Conservation (phyloP, 2,329 filamentous ascomycete species). For the Epichloe bromicola region DNA sequence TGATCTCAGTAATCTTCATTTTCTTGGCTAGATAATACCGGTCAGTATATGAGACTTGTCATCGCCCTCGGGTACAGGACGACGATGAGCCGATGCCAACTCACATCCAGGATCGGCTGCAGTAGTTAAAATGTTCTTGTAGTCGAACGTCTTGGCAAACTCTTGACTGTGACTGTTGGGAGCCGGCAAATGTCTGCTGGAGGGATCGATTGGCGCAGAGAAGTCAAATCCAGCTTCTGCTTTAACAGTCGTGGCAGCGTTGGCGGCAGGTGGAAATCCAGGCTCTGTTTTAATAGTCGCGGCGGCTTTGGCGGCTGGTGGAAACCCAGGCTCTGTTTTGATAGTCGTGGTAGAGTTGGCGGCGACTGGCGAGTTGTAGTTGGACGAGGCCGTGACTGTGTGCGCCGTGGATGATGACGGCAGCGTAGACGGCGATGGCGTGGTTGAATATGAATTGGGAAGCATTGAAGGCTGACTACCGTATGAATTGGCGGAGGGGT, state of each 20-base stretch:
- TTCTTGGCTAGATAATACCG: conserved; percentile 24
- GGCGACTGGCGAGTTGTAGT: conserved; percentile 21
- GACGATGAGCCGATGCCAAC: conserved; percentile 8
- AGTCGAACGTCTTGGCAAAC: conserved; percentile 1
- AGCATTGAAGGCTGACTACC: conserved; percentile 32
- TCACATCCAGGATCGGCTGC: conserved; percentile 35
- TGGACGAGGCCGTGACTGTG: conserved; percentile 14
- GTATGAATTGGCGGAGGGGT: conserved; percentile 27
- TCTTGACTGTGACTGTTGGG: conserved; percentile 3
- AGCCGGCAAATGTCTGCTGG: conserved; percentile 18
- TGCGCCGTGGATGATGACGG: conserved; percentile 12
- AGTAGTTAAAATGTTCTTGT: conserved; percentile 13
- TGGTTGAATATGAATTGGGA: conserved; percentile 26
- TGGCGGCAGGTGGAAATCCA: conserved; percentile 31
- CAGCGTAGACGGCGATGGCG: conserved; percentile 19
- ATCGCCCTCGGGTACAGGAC: too few species aligned
- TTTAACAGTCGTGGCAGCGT: conserved; percentile 27
- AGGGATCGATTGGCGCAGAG: conserved; percentile 43
- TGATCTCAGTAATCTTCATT: conserved; percentile 63
- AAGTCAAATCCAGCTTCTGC: conserved; percentile 36
- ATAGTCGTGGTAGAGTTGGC: conserved; percentile 16
- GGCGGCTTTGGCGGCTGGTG: conserved; percentile 32
- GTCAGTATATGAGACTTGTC: not conserved
- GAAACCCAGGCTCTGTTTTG: conserved; percentile 25
- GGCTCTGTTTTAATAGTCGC: conserved; percentile 26